phyloP scores from a whole-genome alignment of 140 eudicot species.

The Bidens hawaiensis region DNA sequence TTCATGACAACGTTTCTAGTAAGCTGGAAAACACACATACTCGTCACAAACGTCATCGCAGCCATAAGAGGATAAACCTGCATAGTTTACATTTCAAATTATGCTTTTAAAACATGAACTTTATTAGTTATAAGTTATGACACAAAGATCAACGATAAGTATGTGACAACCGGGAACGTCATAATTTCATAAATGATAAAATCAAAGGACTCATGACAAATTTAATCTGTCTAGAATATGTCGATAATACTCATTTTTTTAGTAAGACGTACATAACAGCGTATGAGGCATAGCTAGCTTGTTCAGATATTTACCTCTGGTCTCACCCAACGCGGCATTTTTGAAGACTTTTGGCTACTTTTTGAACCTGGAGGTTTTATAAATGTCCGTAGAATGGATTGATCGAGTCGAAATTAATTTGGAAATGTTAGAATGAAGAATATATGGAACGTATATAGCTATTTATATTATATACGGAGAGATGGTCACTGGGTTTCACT shows the following conservation, averaged over 20 bases:
- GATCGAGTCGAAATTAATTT: constrained; percentile 9
- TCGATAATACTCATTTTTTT: background rate
- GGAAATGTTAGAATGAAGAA: constrained; percentile 6
- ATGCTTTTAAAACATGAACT: background rate
- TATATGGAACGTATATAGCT: background rate
- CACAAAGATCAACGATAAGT: background rate
- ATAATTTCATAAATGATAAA: background rate
- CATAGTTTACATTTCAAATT: background rate
- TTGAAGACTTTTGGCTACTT: background rate
- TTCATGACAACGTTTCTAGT: constrained; percentile 68
- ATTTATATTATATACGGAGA: background rate
- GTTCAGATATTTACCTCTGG: constrained; percentile 62
- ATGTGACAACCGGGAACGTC: background rate
- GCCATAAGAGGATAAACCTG: constrained; percentile 91
- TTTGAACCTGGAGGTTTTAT: background rate
- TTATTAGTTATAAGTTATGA: too few species aligned
- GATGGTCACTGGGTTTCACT: constrained; percentile 30
- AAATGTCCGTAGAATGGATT: background rate
- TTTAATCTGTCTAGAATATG: background rate
- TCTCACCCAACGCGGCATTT: constrained; percentile 84
- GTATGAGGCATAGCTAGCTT: background rate
- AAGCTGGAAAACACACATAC: constrained; percentile 82
- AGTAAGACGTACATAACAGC: background rate
- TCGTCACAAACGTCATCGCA: constrained; percentile 81
- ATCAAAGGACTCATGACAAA: too few species aligned